These are phyloP conservation scores for Cyberlindnera misumaiensis DNA, from an alignment of 805 yeast species.

Conservation along the genomic window DNA sequence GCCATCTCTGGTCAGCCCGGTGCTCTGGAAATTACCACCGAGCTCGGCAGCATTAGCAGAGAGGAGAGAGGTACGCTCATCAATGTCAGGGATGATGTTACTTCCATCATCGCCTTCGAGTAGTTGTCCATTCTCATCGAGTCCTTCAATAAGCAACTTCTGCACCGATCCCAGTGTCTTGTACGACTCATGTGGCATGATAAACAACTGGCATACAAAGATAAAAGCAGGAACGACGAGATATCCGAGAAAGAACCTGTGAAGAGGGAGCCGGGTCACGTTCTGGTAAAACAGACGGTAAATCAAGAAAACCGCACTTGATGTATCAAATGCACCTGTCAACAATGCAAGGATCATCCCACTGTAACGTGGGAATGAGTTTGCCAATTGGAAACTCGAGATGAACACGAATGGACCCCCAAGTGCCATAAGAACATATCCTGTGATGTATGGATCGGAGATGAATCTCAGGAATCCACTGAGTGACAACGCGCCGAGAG, in stretches of 20 bases:
- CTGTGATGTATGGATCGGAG: constrained; percentile 63
- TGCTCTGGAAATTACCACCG: constrained; percentile 5
- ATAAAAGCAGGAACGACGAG: constrained; percentile 75
- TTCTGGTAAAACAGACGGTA: constrained; percentile 62
- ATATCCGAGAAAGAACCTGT: constrained; percentile 59
- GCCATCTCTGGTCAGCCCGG: constrained; percentile 17
- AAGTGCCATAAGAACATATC: constrained; percentile 71
- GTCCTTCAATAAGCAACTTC: constrained; percentile 63
- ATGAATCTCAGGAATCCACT: constrained; percentile 30
- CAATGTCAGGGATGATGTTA: constrained; percentile 40
- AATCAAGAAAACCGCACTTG: constrained; percentile 77
- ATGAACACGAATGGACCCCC: constrained; percentile 95
- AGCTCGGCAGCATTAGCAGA: constrained; percentile 10
- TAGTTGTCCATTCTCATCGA: constrained; percentile 61
- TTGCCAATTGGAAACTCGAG: constrained; percentile 84
- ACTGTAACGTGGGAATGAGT: constrained; percentile 74
- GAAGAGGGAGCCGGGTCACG: constrained; percentile 32
- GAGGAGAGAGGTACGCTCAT: constrained; percentile 28
- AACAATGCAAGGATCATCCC: constrained; percentile 76
- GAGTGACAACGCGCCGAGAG: constrained; percentile 46
- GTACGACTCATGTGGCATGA: constrained; percentile 79
- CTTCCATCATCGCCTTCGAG: constrained; percentile 31
- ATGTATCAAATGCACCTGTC: constrained; percentile 92
- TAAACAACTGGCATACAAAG: constrained; percentile 57
- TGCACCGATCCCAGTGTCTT: constrained; percentile 64